Evolutionary conservation across 2,329 filamentous ascomycete genomes (phyloP), one percentile per base, ranked within the genome.

Genomic region (Talaromyces rugulosus): DNA sequence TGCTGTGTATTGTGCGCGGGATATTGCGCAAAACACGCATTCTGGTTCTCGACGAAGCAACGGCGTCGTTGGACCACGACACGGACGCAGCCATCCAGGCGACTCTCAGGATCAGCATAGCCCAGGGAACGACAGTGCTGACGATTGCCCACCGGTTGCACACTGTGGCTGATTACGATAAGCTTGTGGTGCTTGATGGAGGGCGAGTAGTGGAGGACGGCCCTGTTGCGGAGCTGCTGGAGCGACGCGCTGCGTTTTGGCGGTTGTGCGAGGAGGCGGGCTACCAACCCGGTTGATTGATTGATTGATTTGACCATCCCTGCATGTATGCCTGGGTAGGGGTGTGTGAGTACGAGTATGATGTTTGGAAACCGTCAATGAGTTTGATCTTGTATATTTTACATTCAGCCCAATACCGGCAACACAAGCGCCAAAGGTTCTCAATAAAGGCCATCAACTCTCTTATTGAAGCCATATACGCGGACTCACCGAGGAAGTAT

Each of bases 1-100:
- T 74, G 0, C 65, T 74, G 2, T 73, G 70, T 44, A 68, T 74
- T 0, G 70, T 71, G 0, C 70, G 72, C n/a, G 71, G 71, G 12
- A 23, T 60, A 0, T 9, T 60, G 28, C 18, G 36, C n/a, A 33
- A 11, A 14, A 11, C 50, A 5, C 27, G 51, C 3, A 47, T 60
- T n/a, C 34, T 60, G 18, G 28, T 60, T 5, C 33, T 60, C 1
- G 58, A 60, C 33, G 58, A 60, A 16, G 51, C 51, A 2, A 55
- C 50, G 7, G 51, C 50, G 8, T 54, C 33, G 31, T 23, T 60
- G 4, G 58, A 60, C 51, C 33, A 54, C 8, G 58, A 8, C 51
- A 54, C 58, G 2, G 58, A 60, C 5, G 33, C 50, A 5, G 27
- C 36, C 16, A 55, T 60, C 11, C 59, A 60, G 18, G 51, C 14